Evolutionary conservation across 2,329 filamentous ascomycete genomes (phyloP).

Genomic region (Pyricularia sp.): DNA sequence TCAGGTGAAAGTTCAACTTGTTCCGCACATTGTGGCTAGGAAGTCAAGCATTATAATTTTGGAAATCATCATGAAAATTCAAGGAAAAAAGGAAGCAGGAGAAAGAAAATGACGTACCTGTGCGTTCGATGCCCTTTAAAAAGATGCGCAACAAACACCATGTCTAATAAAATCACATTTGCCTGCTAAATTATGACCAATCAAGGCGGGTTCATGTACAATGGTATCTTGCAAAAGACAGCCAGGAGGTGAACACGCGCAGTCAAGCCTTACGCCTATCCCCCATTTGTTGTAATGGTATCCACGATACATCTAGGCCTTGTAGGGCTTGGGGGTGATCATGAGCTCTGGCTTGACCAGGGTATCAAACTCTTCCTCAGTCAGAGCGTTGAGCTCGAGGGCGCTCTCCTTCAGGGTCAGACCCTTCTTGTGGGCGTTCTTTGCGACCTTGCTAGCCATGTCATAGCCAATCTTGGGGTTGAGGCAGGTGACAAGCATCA

Average conservation of each 20-base stretch:
- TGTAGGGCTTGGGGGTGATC: conserved; percentile 68
- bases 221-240: background rate
- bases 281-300: background rate
- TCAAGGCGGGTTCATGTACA: background rate
- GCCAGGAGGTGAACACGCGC: background rate
- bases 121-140: background rate
- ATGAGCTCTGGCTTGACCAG: conserved; percentile 91
- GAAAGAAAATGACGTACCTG: background rate
- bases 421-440: conserved; percentile 99
- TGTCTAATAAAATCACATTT: background rate
- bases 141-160: background rate
- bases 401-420: conserved; percentile 88
- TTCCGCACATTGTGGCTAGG: conserved; percentile 1
- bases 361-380: conserved; percentile 80
- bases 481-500: conserved; percentile 97
- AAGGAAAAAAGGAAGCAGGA: background rate
- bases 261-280: background rate
- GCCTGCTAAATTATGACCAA: background rate
- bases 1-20: background rate
- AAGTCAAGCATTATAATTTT: background rate
- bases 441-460: conserved; percentile 93
- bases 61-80: background rate
- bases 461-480: conserved; percentile 98
- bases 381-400: conserved; percentile 84
- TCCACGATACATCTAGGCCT: conserved; percentile 23